phyloP scores from a whole-genome alignment of 2,329 filamentous ascomycete species.

The Incumbomyces delicatus region DNA sequence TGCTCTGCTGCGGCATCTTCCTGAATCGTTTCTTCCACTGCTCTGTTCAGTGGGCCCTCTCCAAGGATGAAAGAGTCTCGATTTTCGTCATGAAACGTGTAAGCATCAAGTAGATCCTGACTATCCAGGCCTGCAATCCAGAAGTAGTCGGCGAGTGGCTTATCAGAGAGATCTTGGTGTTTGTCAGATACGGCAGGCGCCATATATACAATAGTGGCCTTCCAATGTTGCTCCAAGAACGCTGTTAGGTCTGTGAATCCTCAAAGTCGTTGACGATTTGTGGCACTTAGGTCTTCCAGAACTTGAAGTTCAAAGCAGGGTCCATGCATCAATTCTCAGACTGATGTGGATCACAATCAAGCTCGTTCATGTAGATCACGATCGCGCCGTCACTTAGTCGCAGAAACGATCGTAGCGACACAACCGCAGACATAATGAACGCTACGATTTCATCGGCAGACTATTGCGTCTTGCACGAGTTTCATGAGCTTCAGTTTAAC shows the following conservation, averaged over 20 bases:
- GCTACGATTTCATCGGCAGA: neutral
- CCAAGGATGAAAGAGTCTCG: slow-evolving; percentile 18
- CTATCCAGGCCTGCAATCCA: slow-evolving; percentile 49
- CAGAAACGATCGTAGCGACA: no score
- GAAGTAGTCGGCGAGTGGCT: slow-evolving; percentile 56
- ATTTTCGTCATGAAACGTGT: slow-evolving; percentile 8
- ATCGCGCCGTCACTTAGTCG: neutral
- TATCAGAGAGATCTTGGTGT: slow-evolving; percentile 13
- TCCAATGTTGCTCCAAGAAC: neutral
- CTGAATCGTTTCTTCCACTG: slow-evolving; percentile 49
- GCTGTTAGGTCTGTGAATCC: neutral
- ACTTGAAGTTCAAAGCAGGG: neutral
- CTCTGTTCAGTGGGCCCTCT: slow-evolving; percentile 30
- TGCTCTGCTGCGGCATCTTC: slow-evolving; percentile 50
- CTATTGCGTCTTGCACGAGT: neutral
- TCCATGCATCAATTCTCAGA: neutral
- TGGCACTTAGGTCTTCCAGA: neutral
- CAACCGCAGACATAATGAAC: neutral
- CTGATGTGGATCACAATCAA: neutral
- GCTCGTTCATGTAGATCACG: neutral
- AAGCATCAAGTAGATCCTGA: slow-evolving; percentile 36
- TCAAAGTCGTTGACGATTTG: neutral
- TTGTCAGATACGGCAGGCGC: neutral
- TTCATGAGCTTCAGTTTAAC: neutral
- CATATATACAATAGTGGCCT: neutral